Conservation (phyloP, 2,329 filamentous ascomycete species). For the Ophiostoma angusticollis region DNA sequence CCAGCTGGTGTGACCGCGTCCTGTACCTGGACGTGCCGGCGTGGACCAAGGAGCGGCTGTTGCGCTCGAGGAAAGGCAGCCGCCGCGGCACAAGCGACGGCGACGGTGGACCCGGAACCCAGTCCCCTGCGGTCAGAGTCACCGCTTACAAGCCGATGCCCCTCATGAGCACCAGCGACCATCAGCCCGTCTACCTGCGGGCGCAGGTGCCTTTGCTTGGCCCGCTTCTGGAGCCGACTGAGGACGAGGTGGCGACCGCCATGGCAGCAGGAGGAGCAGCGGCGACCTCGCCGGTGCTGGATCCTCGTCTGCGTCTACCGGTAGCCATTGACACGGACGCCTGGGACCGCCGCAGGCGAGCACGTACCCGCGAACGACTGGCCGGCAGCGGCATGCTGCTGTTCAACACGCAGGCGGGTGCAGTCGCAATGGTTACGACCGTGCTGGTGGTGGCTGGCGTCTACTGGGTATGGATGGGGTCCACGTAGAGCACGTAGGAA, state of each 20-base stretch:
- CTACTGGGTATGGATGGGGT: slow-evolving; percentile 28
- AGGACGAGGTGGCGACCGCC: neutral
- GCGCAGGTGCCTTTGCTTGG: slow-evolving; percentile 49
- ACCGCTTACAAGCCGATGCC: slow-evolving; percentile 63
- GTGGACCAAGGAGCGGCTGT: slow-evolving; percentile 31
- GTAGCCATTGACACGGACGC: slow-evolving; percentile 41
- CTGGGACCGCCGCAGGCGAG: slow-evolving; percentile 37
- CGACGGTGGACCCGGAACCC: slow-evolving; percentile 5
- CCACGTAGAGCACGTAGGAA: neutral
- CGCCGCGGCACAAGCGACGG: neutral
- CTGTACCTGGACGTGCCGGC: slow-evolving; percentile 56
- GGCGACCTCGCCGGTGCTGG: too few species aligned
- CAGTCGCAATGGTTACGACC: slow-evolving; percentile 30
- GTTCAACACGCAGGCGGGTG: slow-evolving; percentile 40
- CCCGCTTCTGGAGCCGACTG: slow-evolving; percentile 3
- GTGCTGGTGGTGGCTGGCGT: slow-evolving; percentile 28
- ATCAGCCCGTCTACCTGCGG: slow-evolving; percentile 68
- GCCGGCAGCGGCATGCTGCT: slow-evolving; percentile 43
- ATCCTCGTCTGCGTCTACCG: slow-evolving; percentile 34
- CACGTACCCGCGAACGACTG: slow-evolving; percentile 32
- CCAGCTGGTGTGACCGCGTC: slow-evolving; percentile 87
- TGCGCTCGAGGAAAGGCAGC: neutral
- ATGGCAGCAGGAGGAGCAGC: neutral
- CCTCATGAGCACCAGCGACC: slow-evolving; percentile 71
- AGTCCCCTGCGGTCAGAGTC: slow-evolving; percentile 29